phyloP scores from a whole-genome alignment of 441 rosid species.

The Populus hybrid region DNA sequence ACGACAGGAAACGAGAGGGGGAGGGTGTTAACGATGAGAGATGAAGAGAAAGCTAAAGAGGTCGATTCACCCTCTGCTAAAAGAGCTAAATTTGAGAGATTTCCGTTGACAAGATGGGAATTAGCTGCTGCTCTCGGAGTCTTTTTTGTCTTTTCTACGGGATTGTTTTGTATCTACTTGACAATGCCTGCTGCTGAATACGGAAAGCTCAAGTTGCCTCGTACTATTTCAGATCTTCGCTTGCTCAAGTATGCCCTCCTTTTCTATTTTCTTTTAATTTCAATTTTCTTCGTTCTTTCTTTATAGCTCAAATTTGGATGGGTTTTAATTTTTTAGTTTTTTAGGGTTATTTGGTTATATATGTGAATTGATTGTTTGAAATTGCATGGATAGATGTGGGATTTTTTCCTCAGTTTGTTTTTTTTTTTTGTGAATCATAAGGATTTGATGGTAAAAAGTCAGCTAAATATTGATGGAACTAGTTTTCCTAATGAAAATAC shows the following conservation, averaged over 20 bases:
- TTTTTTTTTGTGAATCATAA: neutral
- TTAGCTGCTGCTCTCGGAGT: conserved; percentile 64
- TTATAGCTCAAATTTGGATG: conserved; percentile 51
- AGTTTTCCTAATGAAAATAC: neutral
- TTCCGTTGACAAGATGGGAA: conserved; percentile 81
- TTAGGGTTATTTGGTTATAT: neutral
- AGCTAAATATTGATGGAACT: neutral
- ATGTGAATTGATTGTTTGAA: neutral
- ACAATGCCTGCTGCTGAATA: conserved; percentile 42
- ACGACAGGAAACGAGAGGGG: neutral
- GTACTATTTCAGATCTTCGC: conserved; percentile 68
- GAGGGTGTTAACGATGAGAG: conserved; percentile 30
- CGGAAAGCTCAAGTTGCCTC: conserved; percentile 65
- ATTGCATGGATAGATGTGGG: too few relatives aligned
- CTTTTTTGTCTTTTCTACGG: conserved; percentile 60
- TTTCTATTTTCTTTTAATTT: too few relatives aligned
- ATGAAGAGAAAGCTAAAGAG: conserved; percentile 55
- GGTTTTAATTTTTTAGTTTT: neutral
- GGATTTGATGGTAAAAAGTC: neutral
- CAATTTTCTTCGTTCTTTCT: too few relatives aligned
- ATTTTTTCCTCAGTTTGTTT: neutral
- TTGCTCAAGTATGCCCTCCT: conserved; percentile 17
- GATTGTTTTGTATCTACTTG: conserved; percentile 67
- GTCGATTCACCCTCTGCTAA: conserved; percentile 68
- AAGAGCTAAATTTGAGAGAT: conserved; percentile 61